Percentiles rank a stretch among this genome's conserved stretches.
These are phyloP conservation scores for Lactarius evosmus DNA, from an alignment of 768 basidiomycete genomes.

Conservation along the genomic window DNA sequence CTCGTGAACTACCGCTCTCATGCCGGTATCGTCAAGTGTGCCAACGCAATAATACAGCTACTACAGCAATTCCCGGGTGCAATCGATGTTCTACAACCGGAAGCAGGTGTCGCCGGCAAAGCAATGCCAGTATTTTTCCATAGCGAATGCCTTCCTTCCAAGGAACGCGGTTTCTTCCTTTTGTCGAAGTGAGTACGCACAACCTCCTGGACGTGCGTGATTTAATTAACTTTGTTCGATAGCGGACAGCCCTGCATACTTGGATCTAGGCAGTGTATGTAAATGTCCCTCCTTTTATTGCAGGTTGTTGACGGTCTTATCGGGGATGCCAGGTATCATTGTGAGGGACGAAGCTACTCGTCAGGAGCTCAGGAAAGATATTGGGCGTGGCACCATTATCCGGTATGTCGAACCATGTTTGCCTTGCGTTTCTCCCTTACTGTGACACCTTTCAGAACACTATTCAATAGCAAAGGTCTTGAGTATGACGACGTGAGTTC, in stretches of 20 bases:
- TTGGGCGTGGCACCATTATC: constrained; percentile 57
- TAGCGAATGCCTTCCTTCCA: constrained; percentile 38
- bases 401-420: constrained; percentile 41
- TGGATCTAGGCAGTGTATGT: constrained; percentile 62
- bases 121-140: constrained; percentile 56
- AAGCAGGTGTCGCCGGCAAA: constrained; percentile 54
- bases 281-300: neutral
- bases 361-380: constrained; percentile 44
- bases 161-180: constrained; percentile 10
- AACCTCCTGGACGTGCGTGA: neutral
- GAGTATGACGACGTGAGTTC: constrained; percentile 59
- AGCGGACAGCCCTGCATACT: constrained; percentile 54
- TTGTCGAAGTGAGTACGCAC: neutral
- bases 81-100: constrained; percentile 56
- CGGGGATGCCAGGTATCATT: constrained; percentile 50
- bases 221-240: neutral
- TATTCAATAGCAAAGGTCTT: constrained; percentile 63
- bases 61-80: constrained; percentile 54
- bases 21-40: constrained; percentile 70
- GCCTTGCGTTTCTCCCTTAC: neutral
- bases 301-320: neutral
- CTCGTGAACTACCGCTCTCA: constrained; percentile 68
- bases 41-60: constrained; percentile 60
- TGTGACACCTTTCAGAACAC: constrained; percentile 37
- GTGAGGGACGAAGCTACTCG: constrained; percentile 59